phyloP scores from a whole-genome alignment of 2,329 filamentous ascomycete species.

The Dactylellina drechsleri region DNA sequence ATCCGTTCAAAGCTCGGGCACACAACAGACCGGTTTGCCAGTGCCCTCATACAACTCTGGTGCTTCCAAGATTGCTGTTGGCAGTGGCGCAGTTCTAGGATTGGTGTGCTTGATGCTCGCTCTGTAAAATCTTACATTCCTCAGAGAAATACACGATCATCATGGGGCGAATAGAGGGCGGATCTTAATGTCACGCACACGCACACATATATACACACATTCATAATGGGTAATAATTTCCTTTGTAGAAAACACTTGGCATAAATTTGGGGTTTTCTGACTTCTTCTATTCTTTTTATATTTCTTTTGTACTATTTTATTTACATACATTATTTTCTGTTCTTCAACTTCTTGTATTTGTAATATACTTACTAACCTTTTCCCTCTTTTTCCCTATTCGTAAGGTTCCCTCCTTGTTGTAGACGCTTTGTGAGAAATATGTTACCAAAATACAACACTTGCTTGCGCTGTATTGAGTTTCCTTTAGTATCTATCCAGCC shows the following conservation, averaged over 20 bases:
- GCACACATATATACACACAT: not conserved
- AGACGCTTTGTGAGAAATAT: not conserved
- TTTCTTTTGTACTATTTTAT: not conserved
- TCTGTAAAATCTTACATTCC: conserved; percentile 1
- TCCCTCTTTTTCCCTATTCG: not conserved
- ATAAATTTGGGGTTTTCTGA: not conserved
- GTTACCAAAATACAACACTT: conserved; percentile 14
- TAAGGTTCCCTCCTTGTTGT: not conserved
- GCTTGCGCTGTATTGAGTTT: not conserved
- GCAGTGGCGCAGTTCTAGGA: not conserved
- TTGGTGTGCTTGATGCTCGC: conserved; percentile 11
- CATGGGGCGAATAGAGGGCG: not conserved
- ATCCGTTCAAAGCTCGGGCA: not conserved
- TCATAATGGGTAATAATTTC: not conserved
- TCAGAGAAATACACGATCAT: not conserved
- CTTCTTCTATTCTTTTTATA: not conserved
- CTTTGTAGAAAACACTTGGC: not conserved
- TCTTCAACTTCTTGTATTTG: not conserved
- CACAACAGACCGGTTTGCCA: not conserved
- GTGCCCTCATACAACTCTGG: conserved; percentile 1
- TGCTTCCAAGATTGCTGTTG: not conserved
- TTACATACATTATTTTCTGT: not conserved
- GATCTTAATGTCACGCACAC: not conserved
- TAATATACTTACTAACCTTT: conserved; percentile 2
- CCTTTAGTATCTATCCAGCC: no score